Evolutionary conservation across 2,329 filamentous ascomycete genomes (phyloP), one percentile per base, ranked within the genome.

Genomic region (Alternaria triticina): DNA sequence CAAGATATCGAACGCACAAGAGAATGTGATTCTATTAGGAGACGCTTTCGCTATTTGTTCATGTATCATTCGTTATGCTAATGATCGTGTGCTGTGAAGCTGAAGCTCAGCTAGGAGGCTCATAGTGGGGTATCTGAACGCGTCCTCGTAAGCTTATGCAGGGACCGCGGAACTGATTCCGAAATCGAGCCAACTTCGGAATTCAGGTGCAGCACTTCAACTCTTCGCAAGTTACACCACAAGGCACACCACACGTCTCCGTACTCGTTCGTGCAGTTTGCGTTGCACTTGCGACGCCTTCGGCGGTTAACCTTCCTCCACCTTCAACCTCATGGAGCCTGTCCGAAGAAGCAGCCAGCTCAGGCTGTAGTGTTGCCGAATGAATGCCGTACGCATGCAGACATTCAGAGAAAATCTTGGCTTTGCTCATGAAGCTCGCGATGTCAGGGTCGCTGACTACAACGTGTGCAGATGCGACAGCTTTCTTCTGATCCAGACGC

Each of bases 351-450:
- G 15, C 22, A 7, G 62, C 74, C 15, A 85, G 69, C 74, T 92
- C 90, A 0, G 90, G 90, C 78, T 93, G 91, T 30, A 94, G 74
- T 1, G 91, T 93, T 5, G 83, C 85, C 12, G 89, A 91, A 76
- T 93, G 89, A 64, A 94, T 88, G 6, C 90, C 91, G 71, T 92
- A 92, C 2, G 87, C 89, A 71, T 91, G 90, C 43, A 94, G 84
- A 74, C 90, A 93, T 74, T 92, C 86, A 62, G 86, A 86, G 57
- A 92, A 86, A 2, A 85, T 87, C 69, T 85, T 86, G 2, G 89
- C 88, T 63, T 86, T 86, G 54, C 83, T 82, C 79, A 87, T 85
- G 74, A 93, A 93, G 54, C 82, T 81, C 36, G 82, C 76, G 23
- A 91, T 77, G 9, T 85, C 84, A 55, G 85, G 82, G 64, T 88